Evolutionary conservation across 2,329 filamentous ascomycete genomes (phyloP).

Genomic region (Penicillium sp.): DNA sequence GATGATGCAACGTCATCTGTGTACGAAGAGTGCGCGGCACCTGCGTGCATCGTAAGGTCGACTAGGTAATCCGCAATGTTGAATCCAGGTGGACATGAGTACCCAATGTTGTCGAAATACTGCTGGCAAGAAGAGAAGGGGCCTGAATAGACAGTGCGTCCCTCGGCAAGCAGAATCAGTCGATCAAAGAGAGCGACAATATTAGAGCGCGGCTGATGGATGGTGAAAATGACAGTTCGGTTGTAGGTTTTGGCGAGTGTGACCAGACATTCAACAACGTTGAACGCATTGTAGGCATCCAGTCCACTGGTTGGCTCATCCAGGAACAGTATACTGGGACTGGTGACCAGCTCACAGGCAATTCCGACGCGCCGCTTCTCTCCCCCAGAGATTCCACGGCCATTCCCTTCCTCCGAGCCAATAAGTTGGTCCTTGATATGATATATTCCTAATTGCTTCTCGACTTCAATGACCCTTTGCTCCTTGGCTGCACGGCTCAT

Average conservation of each 20-base stretch:
- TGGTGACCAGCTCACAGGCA: conserved; percentile 95
- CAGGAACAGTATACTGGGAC: conserved; percentile 93
- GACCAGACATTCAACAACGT: conserved; percentile 94
- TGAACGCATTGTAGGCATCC: conserved; percentile 97
- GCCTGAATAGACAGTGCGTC: conserved; percentile 89
- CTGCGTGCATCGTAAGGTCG: conserved; percentile 95
- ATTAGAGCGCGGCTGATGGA: conserved; percentile 96
- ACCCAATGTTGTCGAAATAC: conserved; percentile 91
- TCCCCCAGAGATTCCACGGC: conserved; percentile 92
- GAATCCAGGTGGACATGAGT: conserved; percentile 91
- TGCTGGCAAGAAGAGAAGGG: conserved; percentile 84
- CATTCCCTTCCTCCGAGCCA: conserved; percentile 91
- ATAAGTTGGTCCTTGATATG: conserved; percentile 94
- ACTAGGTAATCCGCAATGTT: conserved; percentile 99
- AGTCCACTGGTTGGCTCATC: conserved; percentile 96
- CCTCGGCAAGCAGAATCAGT: conserved; percentile 85
- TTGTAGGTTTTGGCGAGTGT: conserved; percentile 95
- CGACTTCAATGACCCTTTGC: conserved; percentile 86
- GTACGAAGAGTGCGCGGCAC: conserved; percentile 57
- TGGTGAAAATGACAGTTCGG: conserved; percentile 95
- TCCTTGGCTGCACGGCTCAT: conserved; percentile 90
- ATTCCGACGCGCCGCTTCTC: conserved; percentile 97
- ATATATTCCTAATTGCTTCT: conserved; percentile 91
- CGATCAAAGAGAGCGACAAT: conserved; percentile 97
- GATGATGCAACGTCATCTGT: conserved; percentile 55